Evolutionary conservation across 2,329 filamentous ascomycete species (phyloP).

Genomic region (Dothistroma septosporum): DNA sequence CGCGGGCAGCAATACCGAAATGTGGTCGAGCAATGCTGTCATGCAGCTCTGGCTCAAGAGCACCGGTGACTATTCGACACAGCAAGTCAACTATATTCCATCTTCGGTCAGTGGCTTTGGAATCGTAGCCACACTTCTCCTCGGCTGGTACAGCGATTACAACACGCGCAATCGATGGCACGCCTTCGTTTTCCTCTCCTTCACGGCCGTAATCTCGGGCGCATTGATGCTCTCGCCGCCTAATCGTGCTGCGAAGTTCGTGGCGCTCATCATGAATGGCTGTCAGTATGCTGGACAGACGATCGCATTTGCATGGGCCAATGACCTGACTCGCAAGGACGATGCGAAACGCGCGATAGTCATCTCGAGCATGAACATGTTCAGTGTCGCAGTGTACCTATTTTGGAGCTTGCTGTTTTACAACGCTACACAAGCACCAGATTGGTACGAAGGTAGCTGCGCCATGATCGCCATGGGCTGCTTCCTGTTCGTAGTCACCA

Average conservation of each 20-base stretch:
- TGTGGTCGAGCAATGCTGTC: constrained; percentile 28
- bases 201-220: constrained; percentile 27
- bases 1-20: constrained; percentile 28
- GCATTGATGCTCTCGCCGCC: constrained; percentile 24
- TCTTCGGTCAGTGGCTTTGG: constrained; percentile 26
- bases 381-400: constrained; percentile 26
- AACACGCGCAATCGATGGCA: constrained; percentile 24
- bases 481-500: constrained; percentile 23
- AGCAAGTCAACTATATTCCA: constrained; percentile 28
- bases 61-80: constrained; percentile 22
- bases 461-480: constrained; percentile 30
- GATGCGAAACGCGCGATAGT: constrained; percentile 27
- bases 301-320: constrained; percentile 29
- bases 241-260: constrained; percentile 23
- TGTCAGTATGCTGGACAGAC: constrained; percentile 28
- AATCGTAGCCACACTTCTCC: constrained; percentile 24
- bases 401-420: constrained; percentile 30
- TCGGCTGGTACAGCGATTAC: constrained; percentile 30
- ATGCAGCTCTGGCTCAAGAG: constrained; percentile 26
- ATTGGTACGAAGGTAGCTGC: constrained; percentile 27
- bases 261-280: constrained; percentile 26
- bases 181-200: constrained; percentile 26
- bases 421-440: constrained; percentile 27
- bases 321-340: constrained; percentile 24
- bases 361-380: constrained; percentile 29